phyloP scores from a whole-genome alignment of 371 early-diverging fungal genomes.

The Mortierella sp. region DNA sequence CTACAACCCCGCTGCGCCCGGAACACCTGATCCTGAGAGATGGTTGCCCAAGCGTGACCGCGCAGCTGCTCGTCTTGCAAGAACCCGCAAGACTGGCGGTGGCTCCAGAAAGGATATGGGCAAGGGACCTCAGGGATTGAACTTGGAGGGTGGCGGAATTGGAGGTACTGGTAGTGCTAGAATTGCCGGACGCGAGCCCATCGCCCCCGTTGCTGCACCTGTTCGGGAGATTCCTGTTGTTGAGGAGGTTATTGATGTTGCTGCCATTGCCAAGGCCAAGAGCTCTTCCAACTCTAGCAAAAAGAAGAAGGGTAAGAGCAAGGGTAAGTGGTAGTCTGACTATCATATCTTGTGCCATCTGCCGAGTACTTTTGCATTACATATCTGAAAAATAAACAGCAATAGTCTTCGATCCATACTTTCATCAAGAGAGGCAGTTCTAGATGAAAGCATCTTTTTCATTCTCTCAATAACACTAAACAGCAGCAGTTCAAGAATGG shows the following conservation, averaged over 20 bases:
- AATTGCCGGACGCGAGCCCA: constrained; percentile 66
- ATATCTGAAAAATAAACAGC: neutral
- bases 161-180: constrained; percentile 81
- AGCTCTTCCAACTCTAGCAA: constrained; percentile 29
- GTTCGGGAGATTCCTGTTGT: constrained; percentile 6
- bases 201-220: constrained; percentile 17
- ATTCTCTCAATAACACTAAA: no score
- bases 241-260: constrained; percentile 34
- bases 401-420: no score
- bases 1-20: constrained; percentile 59
- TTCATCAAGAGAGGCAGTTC: no score
- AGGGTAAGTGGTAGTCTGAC: constrained; percentile 46
- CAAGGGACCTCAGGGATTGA: constrained; percentile 72
- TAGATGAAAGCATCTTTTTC: no score
- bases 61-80: constrained; percentile 68
- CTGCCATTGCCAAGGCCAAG: constrained; percentile 52
- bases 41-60: constrained; percentile 83
- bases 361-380: neutral
- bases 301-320: constrained; percentile 58
- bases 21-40: constrained; percentile 80
- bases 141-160: constrained; percentile 75
- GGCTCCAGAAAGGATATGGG: constrained; percentile 56
- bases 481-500: no score
- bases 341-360: neutral
- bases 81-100: constrained; percentile 67